phyloP scores from a whole-genome alignment of 345 rosid species.

The Melaleuca alternifolia region DNA sequence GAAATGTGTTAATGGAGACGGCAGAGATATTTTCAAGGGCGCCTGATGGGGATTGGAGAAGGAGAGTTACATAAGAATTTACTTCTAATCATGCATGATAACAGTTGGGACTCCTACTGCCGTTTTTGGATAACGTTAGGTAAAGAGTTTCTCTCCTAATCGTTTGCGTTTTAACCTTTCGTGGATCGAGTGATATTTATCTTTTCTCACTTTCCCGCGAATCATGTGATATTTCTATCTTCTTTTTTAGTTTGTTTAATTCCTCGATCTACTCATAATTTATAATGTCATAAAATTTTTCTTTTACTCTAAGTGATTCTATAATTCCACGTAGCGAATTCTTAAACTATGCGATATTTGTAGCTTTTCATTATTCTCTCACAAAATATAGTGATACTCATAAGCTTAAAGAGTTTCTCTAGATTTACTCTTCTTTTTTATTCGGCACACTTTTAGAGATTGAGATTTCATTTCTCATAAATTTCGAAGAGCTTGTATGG shows the following conservation, averaged over 20 bases:
- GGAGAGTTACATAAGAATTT: not conserved
- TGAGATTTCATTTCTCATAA: not conserved
- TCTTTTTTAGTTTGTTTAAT: not conserved
- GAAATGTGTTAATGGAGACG: not conserved
- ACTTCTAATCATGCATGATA: not conserved
- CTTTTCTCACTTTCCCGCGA: not conserved
- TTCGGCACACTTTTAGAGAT: fast-evolving
- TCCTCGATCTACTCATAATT: not conserved
- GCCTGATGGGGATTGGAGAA: not conserved
- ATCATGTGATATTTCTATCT: not conserved
- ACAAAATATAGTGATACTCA: not conserved
- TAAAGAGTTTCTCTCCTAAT: not conserved
- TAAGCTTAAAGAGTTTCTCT: not conserved
- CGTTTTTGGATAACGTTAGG: not conserved
- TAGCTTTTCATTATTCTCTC: not conserved
- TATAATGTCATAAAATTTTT: not conserved
- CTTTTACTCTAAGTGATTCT: not conserved
- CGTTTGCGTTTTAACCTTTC: not conserved
- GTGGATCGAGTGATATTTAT: not conserved
- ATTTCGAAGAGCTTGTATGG: too few species aligned
- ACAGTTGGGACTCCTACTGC: not conserved
- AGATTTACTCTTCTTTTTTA: not conserved
- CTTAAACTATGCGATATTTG: not conserved
- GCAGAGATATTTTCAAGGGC: not conserved
- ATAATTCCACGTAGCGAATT: fast-evolving